Evolutionary conservation across 257 asterid genomes (phyloP).

Genomic region (Asclepias syriaca): DNA sequence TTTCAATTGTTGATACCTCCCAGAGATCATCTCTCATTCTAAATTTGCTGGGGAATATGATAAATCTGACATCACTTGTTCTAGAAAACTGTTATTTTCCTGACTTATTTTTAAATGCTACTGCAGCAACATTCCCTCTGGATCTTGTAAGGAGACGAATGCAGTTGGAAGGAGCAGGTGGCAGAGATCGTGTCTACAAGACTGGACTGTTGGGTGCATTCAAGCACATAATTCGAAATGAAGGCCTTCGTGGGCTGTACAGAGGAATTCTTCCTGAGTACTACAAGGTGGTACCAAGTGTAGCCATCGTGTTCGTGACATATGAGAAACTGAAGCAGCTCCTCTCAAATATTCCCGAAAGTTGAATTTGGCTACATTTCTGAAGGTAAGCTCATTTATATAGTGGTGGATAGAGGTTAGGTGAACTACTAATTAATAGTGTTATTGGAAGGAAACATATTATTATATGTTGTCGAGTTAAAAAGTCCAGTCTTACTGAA

Average conservation of each 20-base stretch:
- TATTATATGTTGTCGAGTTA: neutral
- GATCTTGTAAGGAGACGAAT: conserved; percentile 83
- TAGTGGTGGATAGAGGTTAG: neutral
- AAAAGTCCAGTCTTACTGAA: neutral
- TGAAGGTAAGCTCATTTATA: conserved; percentile 8
- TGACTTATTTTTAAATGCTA: conserved; percentile 11
- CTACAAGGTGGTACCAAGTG: conserved; percentile 79
- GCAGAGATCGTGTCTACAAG: conserved; percentile 62
- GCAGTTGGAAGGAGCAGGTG: conserved; percentile 92
- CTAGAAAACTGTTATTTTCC: neutral
- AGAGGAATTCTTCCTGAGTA: conserved; percentile 80
- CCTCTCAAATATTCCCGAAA: conserved; percentile 42
- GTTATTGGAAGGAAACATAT: neutral
- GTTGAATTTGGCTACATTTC: conserved; percentile 15
- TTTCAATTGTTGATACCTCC: neutral
- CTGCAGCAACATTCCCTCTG: conserved; percentile 72
- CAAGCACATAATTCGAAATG: conserved; percentile 44
- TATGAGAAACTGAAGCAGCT: conserved; percentile 71
- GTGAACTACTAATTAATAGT: neutral
- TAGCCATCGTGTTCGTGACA: conserved; percentile 79
- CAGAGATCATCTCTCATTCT: neutral
- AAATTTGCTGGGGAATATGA: neutral
- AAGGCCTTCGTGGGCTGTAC: conserved; percentile 62
- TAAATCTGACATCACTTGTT: neutral
- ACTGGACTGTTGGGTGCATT: conserved; percentile 58